Conservation (phyloP, 495 filamentous ascomycete species). For the Trichoderma asperelloides region DNA sequence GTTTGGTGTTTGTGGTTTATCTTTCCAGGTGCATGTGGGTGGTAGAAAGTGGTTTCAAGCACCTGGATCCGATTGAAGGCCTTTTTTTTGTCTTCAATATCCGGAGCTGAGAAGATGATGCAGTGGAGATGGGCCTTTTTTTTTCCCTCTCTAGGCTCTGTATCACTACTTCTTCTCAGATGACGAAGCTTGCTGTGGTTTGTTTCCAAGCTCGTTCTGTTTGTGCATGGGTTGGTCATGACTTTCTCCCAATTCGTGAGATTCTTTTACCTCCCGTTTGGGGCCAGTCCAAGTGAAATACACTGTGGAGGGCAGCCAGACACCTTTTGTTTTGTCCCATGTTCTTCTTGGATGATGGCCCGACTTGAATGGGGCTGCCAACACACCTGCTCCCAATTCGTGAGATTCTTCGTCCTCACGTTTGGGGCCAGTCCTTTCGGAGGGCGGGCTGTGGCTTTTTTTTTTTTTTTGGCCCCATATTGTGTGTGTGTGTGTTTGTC, state of each 20-base stretch:
- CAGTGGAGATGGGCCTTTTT: not conserved
- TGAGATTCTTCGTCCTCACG: not conserved
- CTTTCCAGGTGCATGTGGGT: no score
- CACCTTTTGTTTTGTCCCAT: not conserved
- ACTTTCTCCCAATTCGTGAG: constrained; percentile 2
- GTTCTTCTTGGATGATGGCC: not conserved
- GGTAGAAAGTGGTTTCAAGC: not conserved
- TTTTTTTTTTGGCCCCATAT: not conserved
- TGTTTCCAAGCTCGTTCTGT: not conserved
- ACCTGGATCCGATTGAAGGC: not conserved
- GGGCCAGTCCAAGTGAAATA: not conserved
- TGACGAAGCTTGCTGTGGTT: not conserved
- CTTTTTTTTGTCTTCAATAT: not conserved
- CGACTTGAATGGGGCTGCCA: not conserved
- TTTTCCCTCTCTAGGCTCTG: not conserved
- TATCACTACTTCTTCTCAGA: not conserved
- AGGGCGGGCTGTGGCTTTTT: not conserved
- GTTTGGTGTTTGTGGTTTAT: not conserved
- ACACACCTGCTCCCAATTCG: constrained; percentile 1
- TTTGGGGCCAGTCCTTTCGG: constrained; percentile 6
- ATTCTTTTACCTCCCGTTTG: constrained; percentile 2
- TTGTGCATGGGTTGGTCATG: not conserved
- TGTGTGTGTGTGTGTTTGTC: not conserved
- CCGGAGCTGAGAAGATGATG: not conserved
- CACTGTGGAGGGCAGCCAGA: not conserved